These are phyloP conservation scores for Neurospora pannonica DNA, from an alignment of 495 filamentous ascomycete species.

Conservation along the genomic window DNA sequence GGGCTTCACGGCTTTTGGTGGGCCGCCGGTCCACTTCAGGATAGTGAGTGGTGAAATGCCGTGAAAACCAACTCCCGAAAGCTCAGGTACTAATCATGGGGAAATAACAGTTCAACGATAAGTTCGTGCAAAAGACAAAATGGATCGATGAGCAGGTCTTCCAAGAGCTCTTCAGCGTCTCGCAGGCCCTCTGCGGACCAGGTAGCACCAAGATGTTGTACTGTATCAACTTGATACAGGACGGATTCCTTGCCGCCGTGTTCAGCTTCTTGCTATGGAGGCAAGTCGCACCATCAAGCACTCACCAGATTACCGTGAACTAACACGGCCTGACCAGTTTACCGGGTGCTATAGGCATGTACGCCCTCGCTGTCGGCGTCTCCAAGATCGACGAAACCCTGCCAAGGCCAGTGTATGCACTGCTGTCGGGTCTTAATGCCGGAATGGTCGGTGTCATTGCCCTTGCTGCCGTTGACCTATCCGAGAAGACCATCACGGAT, in stretches of 20 bases:
- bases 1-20: slow-evolving; percentile 63
- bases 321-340: slow-evolving; percentile 35
- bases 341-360: slow-evolving; percentile 73
- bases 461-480: slow-evolving; percentile 64
- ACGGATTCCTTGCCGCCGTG: slow-evolving; percentile 52
- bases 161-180: slow-evolving; percentile 75
- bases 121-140: slow-evolving; percentile 54
- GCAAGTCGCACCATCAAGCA: slow-evolving; percentile 21
- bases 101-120: slow-evolving; percentile 47
- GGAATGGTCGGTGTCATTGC: slow-evolving; percentile 74
- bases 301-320: not conserved
- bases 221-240: slow-evolving; percentile 58
- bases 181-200: slow-evolving; percentile 67
- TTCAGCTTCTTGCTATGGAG: slow-evolving; percentile 63
- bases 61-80: too few relatives aligned
- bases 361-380: slow-evolving; percentile 58
- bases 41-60: slow-evolving; percentile 38
- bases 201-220: slow-evolving; percentile 75
- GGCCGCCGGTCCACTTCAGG: slow-evolving; percentile 63
- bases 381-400: slow-evolving; percentile 50
- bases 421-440: slow-evolving; percentile 71
- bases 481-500: slow-evolving; percentile 68
- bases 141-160: slow-evolving; percentile 78
- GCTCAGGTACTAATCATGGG: too few relatives aligned
- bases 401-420: slow-evolving; percentile 58